Evolutionary conservation across 2,329 filamentous ascomycete species (phyloP), one percentile per base, ranked within the genome.

Genomic region (Colletotrichum sp.): DNA sequence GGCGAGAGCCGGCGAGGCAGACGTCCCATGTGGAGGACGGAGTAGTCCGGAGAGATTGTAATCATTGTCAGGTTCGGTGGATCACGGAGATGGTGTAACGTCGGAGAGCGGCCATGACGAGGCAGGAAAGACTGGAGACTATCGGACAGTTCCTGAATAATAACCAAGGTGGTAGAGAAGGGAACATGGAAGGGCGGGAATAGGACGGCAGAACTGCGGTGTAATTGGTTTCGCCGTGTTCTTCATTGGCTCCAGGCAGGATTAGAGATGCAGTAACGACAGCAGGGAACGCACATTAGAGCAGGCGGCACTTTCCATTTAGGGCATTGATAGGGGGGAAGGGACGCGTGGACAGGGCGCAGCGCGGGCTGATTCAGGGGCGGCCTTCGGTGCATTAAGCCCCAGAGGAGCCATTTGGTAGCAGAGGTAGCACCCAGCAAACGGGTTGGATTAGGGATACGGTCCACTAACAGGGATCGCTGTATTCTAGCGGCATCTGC

Each of bases 311-410:
- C 59, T 62, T 64, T 32, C 62, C 62, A 44, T 16, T 64, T 64
- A 64, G n/a, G 62, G 62, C 62, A 21, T 34, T 24, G 65, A 26
- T 24, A 32, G 34, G 36, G 49, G 16, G 24, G 18, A 28, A 4
- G 2, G 44, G 72, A 49, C 72, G 72, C 67, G 72, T 74, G 72
- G 72, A 57, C 60, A 21, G 30, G 66, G 57, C 71, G 66, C 66
- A 73, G 65, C n/a, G 21, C 62, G 32, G 67, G 13, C 8, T 13
- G 52, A 36, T 74, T 70, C 67, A 60, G 55, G 57, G 66, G 39
- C 30, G 8, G 8, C 15, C 34, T 49, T 30, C 15, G 32, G 67
- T 15, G 44, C 59, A 59, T 71, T 49, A 8, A 55, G 44, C 59
- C 24, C 60, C 32, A 64, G 16, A 36, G 30, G 32, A 15, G 49